A percentile compares a stretch with the other conserved stretches of the same genome.
Evolutionary conservation across 306 rosid species (phyloP).

Genomic region (Medicago truncatula): DNA sequence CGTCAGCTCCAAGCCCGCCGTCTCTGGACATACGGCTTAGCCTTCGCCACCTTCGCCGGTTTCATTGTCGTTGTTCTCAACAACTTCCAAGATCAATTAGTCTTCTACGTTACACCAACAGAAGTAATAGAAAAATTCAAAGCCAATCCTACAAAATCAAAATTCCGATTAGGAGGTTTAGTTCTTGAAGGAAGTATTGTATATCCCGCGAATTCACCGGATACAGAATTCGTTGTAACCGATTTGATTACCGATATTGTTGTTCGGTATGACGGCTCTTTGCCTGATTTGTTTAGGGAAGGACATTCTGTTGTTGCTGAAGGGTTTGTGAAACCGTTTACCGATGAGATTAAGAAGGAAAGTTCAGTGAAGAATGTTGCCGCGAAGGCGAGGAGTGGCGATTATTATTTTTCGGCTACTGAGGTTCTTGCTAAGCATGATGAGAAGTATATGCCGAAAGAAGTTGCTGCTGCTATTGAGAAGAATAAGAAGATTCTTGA

Average conservation of each 20-base stretch:
- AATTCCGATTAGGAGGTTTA: conserved; percentile 88
- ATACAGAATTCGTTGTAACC: conserved; percentile 84
- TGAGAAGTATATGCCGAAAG: conserved; percentile 92
- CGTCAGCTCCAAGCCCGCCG: conserved; percentile 87
- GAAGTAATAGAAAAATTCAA: conserved; percentile 67
- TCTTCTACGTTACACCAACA: conserved; percentile 88
- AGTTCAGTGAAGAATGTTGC: conserved; percentile 64
- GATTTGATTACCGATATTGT: conserved; percentile 87
- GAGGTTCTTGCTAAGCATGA: conserved; percentile 97
- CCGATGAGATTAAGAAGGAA: conserved; percentile 65
- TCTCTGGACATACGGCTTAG: conserved; percentile 82
- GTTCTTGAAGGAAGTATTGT: conserved; percentile 91
- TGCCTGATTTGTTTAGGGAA: conserved; percentile 91
- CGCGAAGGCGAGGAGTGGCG: conserved; percentile 69
- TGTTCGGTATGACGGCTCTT: conserved; percentile 72
- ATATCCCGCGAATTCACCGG: conserved; percentile 74
- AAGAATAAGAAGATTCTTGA: conserved; percentile 81
- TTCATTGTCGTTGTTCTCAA: conserved; percentile 82
- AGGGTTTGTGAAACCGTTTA: conserved; percentile 84
- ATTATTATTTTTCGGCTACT: conserved; percentile 71
- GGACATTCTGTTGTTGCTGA: conserved; percentile 93
- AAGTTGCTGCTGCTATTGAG: conserved; percentile 86
- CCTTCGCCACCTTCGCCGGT: conserved; percentile 76
- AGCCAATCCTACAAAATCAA: conserved; percentile 68
- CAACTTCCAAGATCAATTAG: conserved; percentile 75